Evolutionary conservation across 176 grass and related monocot species (phyloP).

Genomic region (Raddia guianensis): DNA sequence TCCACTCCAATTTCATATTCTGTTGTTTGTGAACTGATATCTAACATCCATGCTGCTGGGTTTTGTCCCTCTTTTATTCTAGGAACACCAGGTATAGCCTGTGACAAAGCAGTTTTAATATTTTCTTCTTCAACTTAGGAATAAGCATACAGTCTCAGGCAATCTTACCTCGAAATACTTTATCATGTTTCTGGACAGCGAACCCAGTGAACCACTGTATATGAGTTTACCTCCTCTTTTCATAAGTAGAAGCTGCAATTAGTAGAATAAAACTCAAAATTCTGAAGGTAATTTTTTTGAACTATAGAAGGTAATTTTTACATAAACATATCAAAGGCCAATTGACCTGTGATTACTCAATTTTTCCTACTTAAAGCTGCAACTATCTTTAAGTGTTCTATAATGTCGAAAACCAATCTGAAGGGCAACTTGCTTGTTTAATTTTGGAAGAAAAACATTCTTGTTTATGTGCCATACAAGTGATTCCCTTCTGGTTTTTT

Average conservation of each 20-base stretch:
- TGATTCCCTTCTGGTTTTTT: constrained; percentile 6
- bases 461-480: constrained; percentile 12
- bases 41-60: constrained; percentile 84
- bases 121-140: constrained; percentile 12
- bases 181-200: constrained; percentile 77
- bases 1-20: constrained; percentile 72
- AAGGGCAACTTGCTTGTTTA: neutral
- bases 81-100: constrained; percentile 86
- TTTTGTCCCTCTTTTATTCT: constrained; percentile 77
- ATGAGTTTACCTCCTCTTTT: constrained; percentile 89
- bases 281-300: neutral
- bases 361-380: neutral
- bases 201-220: constrained; percentile 75
- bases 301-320: neutral
- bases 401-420: neutral
- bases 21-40: constrained; percentile 71
- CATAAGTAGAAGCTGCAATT: constrained; percentile 83
- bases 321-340: neutral
- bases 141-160: neutral
- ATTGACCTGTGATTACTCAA: constrained; percentile 8
- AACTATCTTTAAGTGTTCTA: neutral
- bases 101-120: constrained; percentile 33
- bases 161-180: constrained; percentile 91
- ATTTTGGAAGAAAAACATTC: constrained; percentile 15
- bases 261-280: constrained; percentile 39